Evolutionary conservation across 2,329 filamentous ascomycete genomes (phyloP).

Genomic region (Exophiala dermatitidis): DNA sequence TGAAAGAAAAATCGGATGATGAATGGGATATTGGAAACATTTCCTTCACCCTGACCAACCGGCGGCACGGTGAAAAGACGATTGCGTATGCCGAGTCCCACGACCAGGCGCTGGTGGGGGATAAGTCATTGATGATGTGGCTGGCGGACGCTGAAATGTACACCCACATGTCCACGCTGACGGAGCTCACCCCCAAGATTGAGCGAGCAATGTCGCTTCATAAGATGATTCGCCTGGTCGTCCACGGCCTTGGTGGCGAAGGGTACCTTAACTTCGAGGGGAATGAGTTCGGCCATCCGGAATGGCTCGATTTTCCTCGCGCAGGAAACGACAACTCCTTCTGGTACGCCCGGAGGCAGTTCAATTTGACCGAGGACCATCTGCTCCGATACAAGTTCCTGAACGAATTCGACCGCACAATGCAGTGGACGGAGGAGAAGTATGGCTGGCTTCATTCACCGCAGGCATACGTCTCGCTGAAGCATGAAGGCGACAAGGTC

Average conservation of each 20-base stretch:
- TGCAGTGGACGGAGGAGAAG: conserved; percentile 81
- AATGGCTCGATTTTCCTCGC: conserved; percentile 97
- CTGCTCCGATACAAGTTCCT: conserved; percentile 84
- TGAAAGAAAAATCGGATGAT: conserved; percentile 86
- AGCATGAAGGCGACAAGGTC: conserved; percentile 89
- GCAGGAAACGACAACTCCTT: conserved; percentile 89
- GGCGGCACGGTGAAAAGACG: conserved; percentile 92
- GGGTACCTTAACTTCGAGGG: conserved; percentile 98
- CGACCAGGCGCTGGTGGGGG: conserved; percentile 93
- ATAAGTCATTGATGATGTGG: conserved; percentile 97
- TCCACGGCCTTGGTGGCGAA: conserved; percentile 84
- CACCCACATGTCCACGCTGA: conserved; percentile 87
- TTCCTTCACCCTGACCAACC: conserved; percentile 80
- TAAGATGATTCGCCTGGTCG: conserved; percentile 95
- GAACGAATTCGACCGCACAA: conserved; percentile 85
- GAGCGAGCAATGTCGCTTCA: conserved; percentile 86
- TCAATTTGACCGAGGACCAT: conserved; percentile 81
- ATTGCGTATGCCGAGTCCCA: conserved; percentile 97
- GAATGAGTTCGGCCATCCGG: conserved; percentile 96
- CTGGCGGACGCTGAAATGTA: conserved; percentile 96
- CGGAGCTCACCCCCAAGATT: conserved; percentile 78
- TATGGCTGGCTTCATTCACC: conserved; percentile 82
- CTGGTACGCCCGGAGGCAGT: conserved; percentile 87
- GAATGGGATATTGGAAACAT: conserved; percentile 87
- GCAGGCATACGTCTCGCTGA: conserved; percentile 88